Evolutionary conservation across 306 rosid species (phyloP).

Genomic region (Lithocarpus polystachyus): DNA sequence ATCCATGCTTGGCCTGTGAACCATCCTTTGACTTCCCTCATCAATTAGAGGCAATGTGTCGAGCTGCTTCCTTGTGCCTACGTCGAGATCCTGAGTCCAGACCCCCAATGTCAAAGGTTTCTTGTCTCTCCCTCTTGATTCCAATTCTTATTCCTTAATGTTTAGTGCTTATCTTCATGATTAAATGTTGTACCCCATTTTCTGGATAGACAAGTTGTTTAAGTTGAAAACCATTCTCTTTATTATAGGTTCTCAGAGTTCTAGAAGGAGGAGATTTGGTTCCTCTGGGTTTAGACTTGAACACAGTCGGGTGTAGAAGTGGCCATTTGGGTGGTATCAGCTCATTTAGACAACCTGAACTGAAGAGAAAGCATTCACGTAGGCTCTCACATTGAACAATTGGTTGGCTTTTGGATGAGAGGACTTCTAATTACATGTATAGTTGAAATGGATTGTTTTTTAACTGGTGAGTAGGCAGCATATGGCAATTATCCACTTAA

Average conservation of each 20-base stretch:
- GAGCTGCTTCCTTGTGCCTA: constrained; percentile 86
- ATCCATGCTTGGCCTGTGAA: constrained; percentile 51
- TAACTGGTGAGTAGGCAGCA: background rate
- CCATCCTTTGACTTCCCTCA: constrained; percentile 55
- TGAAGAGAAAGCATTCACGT: constrained; percentile 65
- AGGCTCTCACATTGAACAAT: constrained; percentile 71
- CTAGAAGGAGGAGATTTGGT: constrained; percentile 81
- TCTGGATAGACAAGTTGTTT: background rate
- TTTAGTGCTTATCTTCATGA: background rate
- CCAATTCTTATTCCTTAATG: background rate
- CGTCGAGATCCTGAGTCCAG: constrained; percentile 73
- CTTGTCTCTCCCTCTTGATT: constrained; percentile 1
- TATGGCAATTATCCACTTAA: background rate
- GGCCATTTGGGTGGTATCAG: constrained; percentile 66
- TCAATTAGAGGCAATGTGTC: constrained; percentile 72
- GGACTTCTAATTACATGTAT: background rate
- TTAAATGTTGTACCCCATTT: background rate
- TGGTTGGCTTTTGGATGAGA: constrained; percentile 15
- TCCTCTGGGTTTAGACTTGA: constrained; percentile 59
- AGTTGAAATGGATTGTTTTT: constrained; percentile 1
- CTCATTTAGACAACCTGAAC: constrained; percentile 40
- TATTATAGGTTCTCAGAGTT: constrained; percentile 71
- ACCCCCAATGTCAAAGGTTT: constrained; percentile 90
- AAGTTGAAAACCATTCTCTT: constrained; percentile 8
- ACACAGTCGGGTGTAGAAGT: constrained; percentile 68